Evolutionary conservation across 225 moss, liverwort and hornwort species (phyloP).

Genomic region (Polytrichum commune): DNA sequence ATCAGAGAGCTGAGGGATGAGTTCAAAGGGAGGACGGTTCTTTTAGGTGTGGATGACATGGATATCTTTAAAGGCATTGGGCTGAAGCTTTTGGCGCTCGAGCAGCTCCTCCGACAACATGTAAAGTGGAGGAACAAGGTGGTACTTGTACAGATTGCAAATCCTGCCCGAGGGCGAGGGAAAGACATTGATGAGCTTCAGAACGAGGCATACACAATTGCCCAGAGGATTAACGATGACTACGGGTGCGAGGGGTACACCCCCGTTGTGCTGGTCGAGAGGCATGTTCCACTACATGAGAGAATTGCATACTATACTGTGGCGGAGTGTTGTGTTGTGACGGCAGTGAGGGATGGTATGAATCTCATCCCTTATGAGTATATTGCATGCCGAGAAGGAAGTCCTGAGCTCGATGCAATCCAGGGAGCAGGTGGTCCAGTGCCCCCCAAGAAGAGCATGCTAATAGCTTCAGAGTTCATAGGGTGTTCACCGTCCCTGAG

Average conservation of each 20-base stretch:
- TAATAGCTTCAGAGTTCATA: slow-evolving; percentile 89
- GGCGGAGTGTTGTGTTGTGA: slow-evolving; percentile 91
- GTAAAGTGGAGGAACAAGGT: slow-evolving; percentile 60
- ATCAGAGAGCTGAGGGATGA: slow-evolving; percentile 63
- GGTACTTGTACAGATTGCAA: slow-evolving; percentile 80
- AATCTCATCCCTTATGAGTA: slow-evolving; percentile 92
- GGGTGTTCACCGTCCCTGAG: slow-evolving; percentile 95
- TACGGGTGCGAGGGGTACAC: slow-evolving; percentile 67
- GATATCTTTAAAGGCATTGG: slow-evolving; percentile 92
- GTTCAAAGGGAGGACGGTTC: slow-evolving; percentile 59
- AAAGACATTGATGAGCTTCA: slow-evolving; percentile 73
- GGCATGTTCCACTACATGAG: slow-evolving; percentile 67
- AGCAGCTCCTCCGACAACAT: slow-evolving; percentile 75
- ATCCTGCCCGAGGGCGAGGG: slow-evolving; percentile 73
- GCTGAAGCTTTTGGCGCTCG: slow-evolving; percentile 80
- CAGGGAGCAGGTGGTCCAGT: slow-evolving; percentile 23
- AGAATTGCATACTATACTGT: slow-evolving; percentile 82
- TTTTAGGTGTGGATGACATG: slow-evolving; percentile 93
- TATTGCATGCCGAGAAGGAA: slow-evolving; percentile 73
- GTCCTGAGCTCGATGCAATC: slow-evolving; percentile 34
- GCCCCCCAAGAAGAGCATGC: slow-evolving; percentile 58
- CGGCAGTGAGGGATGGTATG: slow-evolving; percentile 91
- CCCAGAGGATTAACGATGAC: slow-evolving; percentile 68
- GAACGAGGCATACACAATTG: slow-evolving; percentile 67
- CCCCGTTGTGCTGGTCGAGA: slow-evolving; percentile 68